These are phyloP conservation scores for Lathyrus oleraceus DNA, from an alignment of 306 rosid genomes.

Conservation along the genomic window DNA sequence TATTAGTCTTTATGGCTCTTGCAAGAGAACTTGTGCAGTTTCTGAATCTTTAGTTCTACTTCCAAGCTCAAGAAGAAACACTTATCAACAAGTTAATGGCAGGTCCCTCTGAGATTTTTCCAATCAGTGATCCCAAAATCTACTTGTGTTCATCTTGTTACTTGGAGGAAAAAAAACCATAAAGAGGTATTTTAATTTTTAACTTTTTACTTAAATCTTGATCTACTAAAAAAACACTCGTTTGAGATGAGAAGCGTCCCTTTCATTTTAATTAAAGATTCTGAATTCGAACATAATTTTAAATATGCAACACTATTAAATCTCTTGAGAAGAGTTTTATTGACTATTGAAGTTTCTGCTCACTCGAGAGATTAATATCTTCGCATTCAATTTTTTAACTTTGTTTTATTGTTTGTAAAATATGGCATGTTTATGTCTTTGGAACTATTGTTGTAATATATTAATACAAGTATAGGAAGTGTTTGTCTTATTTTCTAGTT, in stretches of 20 bases:
- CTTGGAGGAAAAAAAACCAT: neutral
- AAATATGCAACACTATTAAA: no score
- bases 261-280: no score
- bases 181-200: constrained; percentile 31
- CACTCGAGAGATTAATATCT: no score
- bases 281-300: no score
- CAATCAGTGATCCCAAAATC: neutral
- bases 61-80: constrained; percentile 59
- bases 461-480: constrained; percentile 42
- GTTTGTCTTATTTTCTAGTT: constrained; percentile 33
- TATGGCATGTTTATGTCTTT: constrained; percentile 34
- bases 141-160: constrained; percentile 31
- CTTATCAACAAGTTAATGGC: constrained; percentile 46
- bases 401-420: constrained; percentile 19
- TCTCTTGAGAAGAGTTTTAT: no score
- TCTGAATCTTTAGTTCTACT: constrained; percentile 67
- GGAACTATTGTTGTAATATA: constrained; percentile 40
- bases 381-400: no score
- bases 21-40: constrained; percentile 75
- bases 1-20: constrained; percentile 55
- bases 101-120: constrained; percentile 34
- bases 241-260: no score
- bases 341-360: no score
- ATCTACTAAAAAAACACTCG: neutral
- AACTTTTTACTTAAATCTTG: neutral